Percentiles rank a stretch among this genome's conserved stretches.
Evolutionary conservation across 176 grass and related monocot genomes (phyloP).

Genomic region (Poa pratensis): DNA sequence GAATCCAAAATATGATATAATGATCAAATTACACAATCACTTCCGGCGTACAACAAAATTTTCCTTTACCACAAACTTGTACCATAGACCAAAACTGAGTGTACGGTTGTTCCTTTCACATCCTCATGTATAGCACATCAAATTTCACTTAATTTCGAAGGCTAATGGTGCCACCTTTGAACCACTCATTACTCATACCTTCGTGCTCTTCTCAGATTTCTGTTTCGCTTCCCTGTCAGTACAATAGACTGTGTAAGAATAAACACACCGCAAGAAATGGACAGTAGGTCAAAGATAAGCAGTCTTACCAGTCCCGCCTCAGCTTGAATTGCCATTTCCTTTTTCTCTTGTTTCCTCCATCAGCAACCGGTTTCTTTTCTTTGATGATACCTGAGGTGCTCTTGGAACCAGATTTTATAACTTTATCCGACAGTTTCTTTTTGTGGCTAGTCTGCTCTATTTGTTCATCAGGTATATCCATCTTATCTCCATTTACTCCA

Average conservation of each 20-base stretch:
- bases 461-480: conserved; percentile 7
- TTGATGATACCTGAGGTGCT: conserved; percentile 26
- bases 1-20: conserved; percentile 15
- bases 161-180: neutral
- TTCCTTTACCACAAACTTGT: neutral
- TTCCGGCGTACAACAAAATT: conserved; percentile 38
- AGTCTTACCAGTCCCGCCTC: conserved; percentile 56
- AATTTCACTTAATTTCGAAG: conserved; percentile 14
- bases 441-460: conserved; percentile 20
- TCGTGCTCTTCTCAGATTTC: conserved; percentile 57
- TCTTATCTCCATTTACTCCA: conserved; percentile 13
- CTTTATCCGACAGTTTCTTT: conserved; percentile 24
- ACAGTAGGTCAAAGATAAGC: neutral
- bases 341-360: conserved; percentile 40
- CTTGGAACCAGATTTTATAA: conserved; percentile 28
- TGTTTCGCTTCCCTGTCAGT: conserved; percentile 59
- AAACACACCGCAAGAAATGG: neutral
- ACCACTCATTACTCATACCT: conserved; percentile 38
- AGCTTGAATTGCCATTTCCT: conserved; percentile 54
- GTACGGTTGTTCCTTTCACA: neutral
- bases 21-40: conserved; percentile 10
- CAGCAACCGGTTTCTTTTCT: conserved; percentile 33
- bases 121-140: conserved; percentile 16
- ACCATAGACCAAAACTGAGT: conserved; percentile 24
- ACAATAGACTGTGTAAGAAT: neutral